Conservation (phyloP, 2,329 filamentous ascomycete species). For the Colletotrichum tofieldiae region DNA sequence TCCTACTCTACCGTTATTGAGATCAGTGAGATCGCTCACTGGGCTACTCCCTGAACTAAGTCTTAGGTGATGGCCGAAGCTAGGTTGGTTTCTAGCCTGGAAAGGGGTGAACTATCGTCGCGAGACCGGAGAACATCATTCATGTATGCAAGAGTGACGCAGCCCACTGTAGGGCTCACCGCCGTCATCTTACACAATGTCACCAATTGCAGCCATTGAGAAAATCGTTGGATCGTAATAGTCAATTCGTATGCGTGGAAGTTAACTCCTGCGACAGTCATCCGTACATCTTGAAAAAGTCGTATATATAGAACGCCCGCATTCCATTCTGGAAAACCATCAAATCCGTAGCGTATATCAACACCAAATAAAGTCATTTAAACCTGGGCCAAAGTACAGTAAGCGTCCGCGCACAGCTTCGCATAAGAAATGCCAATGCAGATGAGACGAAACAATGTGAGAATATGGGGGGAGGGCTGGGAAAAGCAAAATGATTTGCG, state of each 20-base stretch:
- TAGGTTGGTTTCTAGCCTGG: too few relatives aligned
- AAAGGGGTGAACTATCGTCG: neutral
- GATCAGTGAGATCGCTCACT: neutral
- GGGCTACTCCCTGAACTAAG: neutral
- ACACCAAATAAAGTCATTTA: neutral
- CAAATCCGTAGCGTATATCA: conserved; percentile 6
- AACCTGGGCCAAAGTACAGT: conserved; percentile 4
- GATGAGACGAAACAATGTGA: conserved; percentile 2
- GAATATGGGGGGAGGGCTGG: neutral
- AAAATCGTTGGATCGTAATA: neutral
- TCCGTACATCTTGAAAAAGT: conserved; percentile 4
- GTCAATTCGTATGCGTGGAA: conserved; percentile 9
- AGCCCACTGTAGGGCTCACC: too few relatives aligned
- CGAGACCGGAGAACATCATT: neutral
- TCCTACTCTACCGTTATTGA: neutral
- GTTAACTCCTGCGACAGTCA: conserved; percentile 2
- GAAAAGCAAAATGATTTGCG: neutral
- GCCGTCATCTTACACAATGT: neutral
- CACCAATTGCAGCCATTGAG: neutral
- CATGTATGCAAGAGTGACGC: neutral
- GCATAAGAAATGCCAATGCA: conserved; percentile 23
- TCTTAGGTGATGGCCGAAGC: neutral
- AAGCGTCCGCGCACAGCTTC: conserved; percentile 5
- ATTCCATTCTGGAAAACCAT: conserved; percentile 10
- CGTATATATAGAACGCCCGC: conserved; percentile 21